Percentiles rank a stretch among this genome's conserved stretches.
These are phyloP conservation scores for Fusarium oligoseptatum DNA, from an alignment of 2,329 filamentous ascomycete genomes.

Conservation along the genomic window DNA sequence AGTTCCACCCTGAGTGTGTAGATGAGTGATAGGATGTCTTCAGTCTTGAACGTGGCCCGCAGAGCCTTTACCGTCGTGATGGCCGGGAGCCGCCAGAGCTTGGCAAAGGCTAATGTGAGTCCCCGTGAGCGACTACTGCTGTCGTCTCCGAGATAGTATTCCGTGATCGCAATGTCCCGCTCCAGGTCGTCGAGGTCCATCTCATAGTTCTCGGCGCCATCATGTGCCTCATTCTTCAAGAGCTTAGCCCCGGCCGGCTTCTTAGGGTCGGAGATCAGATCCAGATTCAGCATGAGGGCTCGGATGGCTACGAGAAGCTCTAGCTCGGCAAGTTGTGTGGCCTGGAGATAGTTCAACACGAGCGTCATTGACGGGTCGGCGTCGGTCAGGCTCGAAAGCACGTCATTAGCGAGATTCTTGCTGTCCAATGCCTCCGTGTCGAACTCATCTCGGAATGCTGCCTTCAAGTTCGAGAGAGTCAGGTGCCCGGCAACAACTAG, in stretches of 20 bases:
- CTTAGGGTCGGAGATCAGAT: slow-evolving; percentile 63
- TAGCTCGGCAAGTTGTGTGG: slow-evolving; percentile 73
- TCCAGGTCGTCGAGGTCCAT: slow-evolving; percentile 73
- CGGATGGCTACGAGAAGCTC: slow-evolving; percentile 77
- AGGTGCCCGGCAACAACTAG: slow-evolving; percentile 72
- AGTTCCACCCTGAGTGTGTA: slow-evolving; percentile 80
- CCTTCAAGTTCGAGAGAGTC: slow-evolving; percentile 69
- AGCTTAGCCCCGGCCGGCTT: slow-evolving; percentile 51
- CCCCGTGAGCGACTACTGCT: slow-evolving; percentile 73
- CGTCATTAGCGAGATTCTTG: slow-evolving; percentile 68
- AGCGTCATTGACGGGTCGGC: slow-evolving; percentile 78
- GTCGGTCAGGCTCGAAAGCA: slow-evolving; percentile 72
- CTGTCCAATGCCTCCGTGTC: slow-evolving; percentile 58
- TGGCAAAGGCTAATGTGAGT: slow-evolving; percentile 76
- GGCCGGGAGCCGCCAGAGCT: slow-evolving; percentile 75
- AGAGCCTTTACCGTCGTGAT: slow-evolving; percentile 72
- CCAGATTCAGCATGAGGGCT: slow-evolving; percentile 77
- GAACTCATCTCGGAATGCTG: slow-evolving; percentile 66
- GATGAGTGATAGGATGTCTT: slow-evolving; percentile 79
- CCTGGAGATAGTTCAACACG: slow-evolving; percentile 74
- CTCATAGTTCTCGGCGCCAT: slow-evolving; percentile 53
- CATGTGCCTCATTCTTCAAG: slow-evolving; percentile 48
- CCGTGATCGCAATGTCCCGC: slow-evolving; percentile 75
- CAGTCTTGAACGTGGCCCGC: slow-evolving; percentile 72
- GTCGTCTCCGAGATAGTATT: slow-evolving; percentile 75